Percentiles rank a stretch among this genome's conserved stretches.
Conservation (phyloP, 2,329 filamentous ascomycete species). For the Penicillium sp. region DNA sequence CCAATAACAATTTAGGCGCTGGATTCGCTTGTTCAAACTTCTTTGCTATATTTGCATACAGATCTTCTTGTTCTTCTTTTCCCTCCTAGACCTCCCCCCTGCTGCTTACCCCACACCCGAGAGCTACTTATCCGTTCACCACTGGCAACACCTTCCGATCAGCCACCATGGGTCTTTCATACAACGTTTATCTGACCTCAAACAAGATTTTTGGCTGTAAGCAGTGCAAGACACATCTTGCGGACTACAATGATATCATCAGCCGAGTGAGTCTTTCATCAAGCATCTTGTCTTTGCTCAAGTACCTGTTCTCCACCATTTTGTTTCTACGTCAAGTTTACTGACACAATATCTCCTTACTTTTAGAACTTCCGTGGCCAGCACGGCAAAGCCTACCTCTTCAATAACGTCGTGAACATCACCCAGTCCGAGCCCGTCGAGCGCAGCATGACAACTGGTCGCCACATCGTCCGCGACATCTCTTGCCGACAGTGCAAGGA, state of each 20-base stretch:
- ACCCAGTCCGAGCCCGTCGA: constrained; percentile 79
- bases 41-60: neutral
- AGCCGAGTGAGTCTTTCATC: constrained; percentile 67
- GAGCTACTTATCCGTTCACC: neutral
- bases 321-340: constrained; percentile 2
- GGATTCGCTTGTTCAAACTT: neutral
- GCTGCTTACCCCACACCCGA: neutral
- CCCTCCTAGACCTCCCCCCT: neutral
- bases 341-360: constrained; percentile 13
- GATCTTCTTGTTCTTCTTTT: neutral
- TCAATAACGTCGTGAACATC: constrained; percentile 92
- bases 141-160: constrained; percentile 6
- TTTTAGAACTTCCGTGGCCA: constrained; percentile 93
- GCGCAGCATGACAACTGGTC: constrained; percentile 96
- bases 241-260: constrained; percentile 94
- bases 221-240: constrained; percentile 91
- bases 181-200: constrained; percentile 88
- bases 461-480: constrained; percentile 93
- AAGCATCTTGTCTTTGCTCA: neutral
- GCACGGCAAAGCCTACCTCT: constrained; percentile 96
- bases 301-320: neutral
- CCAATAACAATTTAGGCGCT: neutral
- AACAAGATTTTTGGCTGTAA: constrained; percentile 91
- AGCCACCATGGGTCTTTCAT: constrained; percentile 75
- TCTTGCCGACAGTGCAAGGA: constrained; percentile 87